Conservation (phyloP, 495 filamentous ascomycete species). For the Penicillium manginii region DNA sequence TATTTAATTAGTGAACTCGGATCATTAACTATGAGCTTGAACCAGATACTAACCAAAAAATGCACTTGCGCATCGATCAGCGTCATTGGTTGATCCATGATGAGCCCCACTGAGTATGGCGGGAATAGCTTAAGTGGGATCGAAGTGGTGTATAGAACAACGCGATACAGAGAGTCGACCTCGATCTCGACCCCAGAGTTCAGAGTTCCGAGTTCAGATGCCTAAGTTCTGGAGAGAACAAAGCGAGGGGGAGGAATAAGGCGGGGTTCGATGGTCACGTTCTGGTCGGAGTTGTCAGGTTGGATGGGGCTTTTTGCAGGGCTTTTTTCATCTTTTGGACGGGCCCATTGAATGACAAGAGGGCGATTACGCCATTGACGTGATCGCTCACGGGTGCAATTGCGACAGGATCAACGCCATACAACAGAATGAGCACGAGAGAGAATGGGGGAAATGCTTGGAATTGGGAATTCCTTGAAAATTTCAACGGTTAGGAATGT, state of each 20-base stretch:
- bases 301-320: not conserved
- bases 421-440: constrained; percentile 10
- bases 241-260: not conserved
- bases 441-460: not conserved
- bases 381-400: constrained; percentile 12
- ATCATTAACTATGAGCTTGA: not conserved
- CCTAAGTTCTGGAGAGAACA: no score
- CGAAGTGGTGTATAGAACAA: not conserved
- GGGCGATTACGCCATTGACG: constrained; percentile 27
- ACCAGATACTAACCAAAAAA: constrained; percentile 52
- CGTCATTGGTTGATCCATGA: constrained; percentile 49
- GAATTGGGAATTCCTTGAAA: no score
- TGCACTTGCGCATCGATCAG: constrained; percentile 60
- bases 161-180: not conserved
- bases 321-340: not conserved
- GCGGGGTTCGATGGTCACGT: not conserved
- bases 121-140: not conserved
- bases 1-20: constrained; percentile 4
- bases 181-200: not conserved
- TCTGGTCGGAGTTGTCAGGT: not conserved
- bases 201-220: not conserved
- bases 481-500: no score
- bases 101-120: not conserved
- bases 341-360: not conserved
- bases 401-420: constrained; percentile 11